phyloP scores from a whole-genome alignment of 2,329 filamentous ascomycete species.

The Aspergillus uvarum region DNA sequence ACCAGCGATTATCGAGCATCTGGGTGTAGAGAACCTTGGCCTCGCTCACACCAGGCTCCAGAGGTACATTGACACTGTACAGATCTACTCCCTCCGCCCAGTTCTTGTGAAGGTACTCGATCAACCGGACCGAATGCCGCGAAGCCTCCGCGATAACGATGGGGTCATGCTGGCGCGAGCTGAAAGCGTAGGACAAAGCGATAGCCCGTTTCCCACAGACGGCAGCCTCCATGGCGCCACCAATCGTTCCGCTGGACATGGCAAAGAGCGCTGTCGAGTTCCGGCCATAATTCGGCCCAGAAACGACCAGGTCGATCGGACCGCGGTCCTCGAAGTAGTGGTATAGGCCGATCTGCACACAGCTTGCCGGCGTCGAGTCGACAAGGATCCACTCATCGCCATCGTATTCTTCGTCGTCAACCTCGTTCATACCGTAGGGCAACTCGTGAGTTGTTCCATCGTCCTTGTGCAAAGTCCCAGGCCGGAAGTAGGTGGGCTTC shows the following conservation, averaged over 20 bases:
- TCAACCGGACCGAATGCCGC: constrained; percentile 69
- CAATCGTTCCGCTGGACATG: constrained; percentile 73
- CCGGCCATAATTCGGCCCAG: constrained; percentile 78
- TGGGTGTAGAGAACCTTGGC: constrained; percentile 77
- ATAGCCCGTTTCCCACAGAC: constrained; percentile 69
- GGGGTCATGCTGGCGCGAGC: constrained; percentile 78
- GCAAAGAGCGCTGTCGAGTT: constrained; percentile 81
- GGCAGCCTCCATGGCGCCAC: constrained; percentile 74
- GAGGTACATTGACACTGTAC: constrained; percentile 89
- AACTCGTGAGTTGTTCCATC: constrained; percentile 67
- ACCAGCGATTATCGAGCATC: constrained; percentile 91
- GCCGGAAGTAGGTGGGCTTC: constrained; percentile 79
- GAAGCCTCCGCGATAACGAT: constrained; percentile 76
- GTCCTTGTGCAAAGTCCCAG: constrained; percentile 59
- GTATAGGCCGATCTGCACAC: constrained; percentile 77
- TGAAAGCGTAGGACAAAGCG: constrained; percentile 88
- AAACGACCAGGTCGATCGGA: constrained; percentile 73
- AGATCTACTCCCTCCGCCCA: constrained; percentile 75
- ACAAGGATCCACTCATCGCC: constrained; percentile 79
- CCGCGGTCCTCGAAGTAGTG: constrained; percentile 74
- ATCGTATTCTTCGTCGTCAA: constrained; percentile 53
- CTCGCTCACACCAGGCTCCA: constrained; percentile 71
- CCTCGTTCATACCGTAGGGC: constrained; percentile 49
- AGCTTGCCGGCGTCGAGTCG: constrained; percentile 77
- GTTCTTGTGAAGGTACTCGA: constrained; percentile 74